Evolutionary conservation across 2,329 filamentous ascomycete species (phyloP).

Genomic region (Aspergillus brasiliensis): DNA sequence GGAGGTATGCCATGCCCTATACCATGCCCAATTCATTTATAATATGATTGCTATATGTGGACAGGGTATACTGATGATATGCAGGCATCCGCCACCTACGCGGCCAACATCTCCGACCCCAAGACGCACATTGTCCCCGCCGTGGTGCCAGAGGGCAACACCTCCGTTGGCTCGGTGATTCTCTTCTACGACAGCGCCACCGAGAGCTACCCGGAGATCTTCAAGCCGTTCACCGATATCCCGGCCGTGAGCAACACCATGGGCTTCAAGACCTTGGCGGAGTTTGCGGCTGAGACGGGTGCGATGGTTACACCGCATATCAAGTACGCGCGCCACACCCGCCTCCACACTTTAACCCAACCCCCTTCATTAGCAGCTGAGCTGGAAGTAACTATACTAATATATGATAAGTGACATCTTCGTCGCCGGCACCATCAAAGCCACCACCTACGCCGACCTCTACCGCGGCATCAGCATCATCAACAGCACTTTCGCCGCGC

Average conservation of each 20-base stretch:
- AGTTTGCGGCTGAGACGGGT: slow-evolving; percentile 36
- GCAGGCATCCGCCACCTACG: slow-evolving; percentile 30
- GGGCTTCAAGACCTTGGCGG: slow-evolving; percentile 39
- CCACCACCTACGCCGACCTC: slow-evolving; percentile 34
- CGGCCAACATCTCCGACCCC: slow-evolving; percentile 31
- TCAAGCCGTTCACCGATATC: slow-evolving; percentile 41
- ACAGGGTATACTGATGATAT: slow-evolving; percentile 2
- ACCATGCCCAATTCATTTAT: too few relatives aligned
- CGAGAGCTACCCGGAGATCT: slow-evolving; percentile 32
- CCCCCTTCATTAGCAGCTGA: not conserved
- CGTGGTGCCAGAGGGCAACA: slow-evolving; percentile 26
- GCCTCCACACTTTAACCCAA: too few relatives aligned
- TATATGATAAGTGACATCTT: slow-evolving; percentile 34
- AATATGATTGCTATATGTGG: not conserved
- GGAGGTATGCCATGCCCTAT: slow-evolving; percentile 17
- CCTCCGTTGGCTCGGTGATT: slow-evolving; percentile 36
- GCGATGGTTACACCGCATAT: slow-evolving; percentile 36
- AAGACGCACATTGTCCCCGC: slow-evolving; percentile 36
- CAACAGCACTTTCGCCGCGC: slow-evolving; percentile 42
- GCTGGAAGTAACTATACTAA: too few relatives aligned
- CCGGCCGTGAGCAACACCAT: slow-evolving; percentile 36
- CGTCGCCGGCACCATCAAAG: slow-evolving; percentile 38
- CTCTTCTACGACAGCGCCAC: slow-evolving; percentile 42
- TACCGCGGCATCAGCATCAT: slow-evolving; percentile 41
- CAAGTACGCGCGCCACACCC: slow-evolving; percentile 27